Percentiles rank a stretch among this genome's conserved stretches.
phyloP scores from a whole-genome alignment of 2,329 filamentous ascomycete species.

The Ophiostoma piceae region DNA sequence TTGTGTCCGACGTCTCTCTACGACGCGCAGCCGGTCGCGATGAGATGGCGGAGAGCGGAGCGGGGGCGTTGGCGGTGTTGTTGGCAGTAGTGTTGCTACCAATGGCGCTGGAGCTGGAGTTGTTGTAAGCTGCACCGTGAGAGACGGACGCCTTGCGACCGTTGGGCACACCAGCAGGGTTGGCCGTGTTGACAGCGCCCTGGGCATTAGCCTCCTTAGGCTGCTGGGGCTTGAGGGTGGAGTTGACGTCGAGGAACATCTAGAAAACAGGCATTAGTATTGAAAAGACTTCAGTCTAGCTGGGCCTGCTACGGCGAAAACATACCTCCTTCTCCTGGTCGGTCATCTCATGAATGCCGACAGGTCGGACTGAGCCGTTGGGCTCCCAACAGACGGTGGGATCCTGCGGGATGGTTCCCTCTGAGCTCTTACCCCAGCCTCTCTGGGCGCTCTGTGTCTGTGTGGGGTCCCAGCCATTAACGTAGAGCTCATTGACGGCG shows the following conservation, averaged over 20 bases:
- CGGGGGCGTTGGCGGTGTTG: conserved; percentile 32
- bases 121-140: conserved; percentile 61
- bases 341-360: conserved; percentile 67
- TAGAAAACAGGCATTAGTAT: conserved; percentile 36
- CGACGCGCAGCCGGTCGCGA: conserved; percentile 71
- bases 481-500: conserved; percentile 62
- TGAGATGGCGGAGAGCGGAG: conserved; percentile 66
- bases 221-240: conserved; percentile 77
- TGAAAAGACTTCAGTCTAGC: background rate
- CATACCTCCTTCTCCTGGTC: conserved; percentile 56
- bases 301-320: conserved; percentile 16
- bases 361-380: conserved; percentile 61
- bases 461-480: conserved; percentile 73
- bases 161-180: conserved; percentile 40
- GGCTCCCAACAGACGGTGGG: conserved; percentile 91
- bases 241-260: conserved; percentile 88
- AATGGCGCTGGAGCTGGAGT: conserved; percentile 33
- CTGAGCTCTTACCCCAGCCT: conserved; percentile 72
- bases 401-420: conserved; percentile 68
- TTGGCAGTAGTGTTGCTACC: conserved; percentile 53
- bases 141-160: conserved; percentile 81
- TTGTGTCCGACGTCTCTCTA: conserved; percentile 66
- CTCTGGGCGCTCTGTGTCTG: conserved; percentile 60
- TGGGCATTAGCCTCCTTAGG: conserved; percentile 62
- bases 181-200: conserved; percentile 20